These are phyloP conservation scores for Paracoccidioides lutzii DNA, from an alignment of 2,329 filamentous ascomycete species.

Conservation along the genomic window DNA sequence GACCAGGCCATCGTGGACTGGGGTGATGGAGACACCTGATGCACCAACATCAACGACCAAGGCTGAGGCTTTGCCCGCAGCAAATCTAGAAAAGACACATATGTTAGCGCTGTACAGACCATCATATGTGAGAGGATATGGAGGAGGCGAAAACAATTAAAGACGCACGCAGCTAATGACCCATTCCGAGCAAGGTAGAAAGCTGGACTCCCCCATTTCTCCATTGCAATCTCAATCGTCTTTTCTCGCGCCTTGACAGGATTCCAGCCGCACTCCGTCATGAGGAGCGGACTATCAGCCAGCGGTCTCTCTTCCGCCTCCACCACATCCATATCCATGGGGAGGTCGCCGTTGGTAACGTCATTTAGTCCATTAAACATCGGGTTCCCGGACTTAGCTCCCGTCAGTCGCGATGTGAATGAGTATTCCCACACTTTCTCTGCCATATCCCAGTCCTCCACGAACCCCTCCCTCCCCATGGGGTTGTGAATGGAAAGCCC, in stretches of 20 bases:
- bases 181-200: slow-evolving; percentile 87
- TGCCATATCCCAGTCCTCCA: slow-evolving; percentile 93
- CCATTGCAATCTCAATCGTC: slow-evolving; percentile 91
- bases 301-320: slow-evolving; percentile 60
- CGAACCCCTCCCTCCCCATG: slow-evolving; percentile 74
- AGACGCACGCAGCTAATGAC: slow-evolving; percentile 60
- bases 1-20: slow-evolving; percentile 88
- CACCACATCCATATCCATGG: slow-evolving; percentile 48
- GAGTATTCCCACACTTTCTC: slow-evolving; percentile 85
- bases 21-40: slow-evolving; percentile 75
- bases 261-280: slow-evolving; percentile 95
- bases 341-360: slow-evolving; percentile 44
- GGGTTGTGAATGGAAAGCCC: slow-evolving; percentile 82
- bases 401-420: slow-evolving; percentile 77
- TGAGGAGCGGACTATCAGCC: slow-evolving; percentile 76
- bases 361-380: slow-evolving; percentile 71
- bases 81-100: slow-evolving; percentile 43
- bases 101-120: slow-evolving; percentile 1
- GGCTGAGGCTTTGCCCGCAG: slow-evolving; percentile 82
- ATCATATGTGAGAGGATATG: not conserved
- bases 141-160: not conserved
- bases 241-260: slow-evolving; percentile 76
- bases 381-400: slow-evolving; percentile 55
- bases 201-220: slow-evolving; percentile 87
- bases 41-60: slow-evolving; percentile 88